Evolutionary conservation across 495 filamentous ascomycete species (phyloP), one percentile per base, ranked within the genome.

Genomic region (Lophium mytilinum): DNA sequence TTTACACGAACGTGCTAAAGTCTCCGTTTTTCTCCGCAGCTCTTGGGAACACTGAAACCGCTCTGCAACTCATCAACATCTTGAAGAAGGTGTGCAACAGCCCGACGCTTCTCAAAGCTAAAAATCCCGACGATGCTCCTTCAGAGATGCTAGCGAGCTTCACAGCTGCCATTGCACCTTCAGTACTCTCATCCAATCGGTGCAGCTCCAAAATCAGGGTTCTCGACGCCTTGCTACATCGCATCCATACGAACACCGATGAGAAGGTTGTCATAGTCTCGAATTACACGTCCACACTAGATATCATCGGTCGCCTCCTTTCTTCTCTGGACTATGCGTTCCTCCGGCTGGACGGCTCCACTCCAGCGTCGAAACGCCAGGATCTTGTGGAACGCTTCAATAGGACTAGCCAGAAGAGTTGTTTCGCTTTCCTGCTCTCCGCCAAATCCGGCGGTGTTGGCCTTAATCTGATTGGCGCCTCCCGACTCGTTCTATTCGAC

Each of bases 61-160:
- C 84, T 10, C 73, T 92, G 1, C 81, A 88, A 53, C 78, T 92
- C 6, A 89, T 90, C 62, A 90, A 83, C 7, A 76, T 90, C 37
- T 73, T 92, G 11, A 92, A 90, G 69, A 90, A 92, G 67, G 76
- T 90, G 12, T 90, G 87, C 73, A 92, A 92, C 67, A 87, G 84
- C 47, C 87, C 87, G 0, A 83, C 79, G 0, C 69, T 90, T 6
- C 73, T 90, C 8, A 76, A 76, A 17, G 52, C 53, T 18, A 80
- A 76, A 52, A 73, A 66, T 17, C 57, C 66, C 10, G 70, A 68
- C 14, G 64, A 68, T 37, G 60, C 70, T n/a, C 60, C 60, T 19
- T 71, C 55, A 35, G 64, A 72, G 10, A 76, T 69, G 19, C 65
- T 75, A 21, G 63, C 68, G 24, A 62, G 70, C n/a, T 71, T 91